These are phyloP conservation scores for Pleurotus citrinopileatus DNA, from an alignment of 768 basidiomycete species.

Conservation along the genomic window DNA sequence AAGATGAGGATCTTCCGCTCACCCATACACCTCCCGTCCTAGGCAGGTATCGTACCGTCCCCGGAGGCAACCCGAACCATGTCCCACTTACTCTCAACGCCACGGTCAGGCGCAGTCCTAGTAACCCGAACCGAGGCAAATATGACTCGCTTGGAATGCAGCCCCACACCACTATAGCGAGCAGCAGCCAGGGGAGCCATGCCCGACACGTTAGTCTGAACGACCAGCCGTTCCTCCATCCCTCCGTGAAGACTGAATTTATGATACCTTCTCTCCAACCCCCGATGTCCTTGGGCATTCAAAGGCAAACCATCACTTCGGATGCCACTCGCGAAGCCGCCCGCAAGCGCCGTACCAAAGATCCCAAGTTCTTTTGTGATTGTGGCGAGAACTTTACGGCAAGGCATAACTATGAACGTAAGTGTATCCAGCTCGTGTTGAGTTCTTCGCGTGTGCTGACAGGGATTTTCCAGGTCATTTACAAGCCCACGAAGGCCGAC, in stretches of 20 bases:
- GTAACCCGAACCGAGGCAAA: neutral
- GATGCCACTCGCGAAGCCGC: conserved; percentile 7
- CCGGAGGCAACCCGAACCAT: conserved; percentile 1
- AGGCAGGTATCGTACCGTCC: conserved; percentile 1
- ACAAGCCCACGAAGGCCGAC: conserved; percentile 5
- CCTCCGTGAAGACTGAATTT: neutral
- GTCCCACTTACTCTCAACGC: neutral
- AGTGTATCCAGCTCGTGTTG: neutral
- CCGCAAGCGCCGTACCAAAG: conserved; percentile 1
- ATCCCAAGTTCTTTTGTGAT: conserved; percentile 2
- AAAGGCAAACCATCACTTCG: conserved; percentile 1
- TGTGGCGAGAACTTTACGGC: conserved; percentile 3
- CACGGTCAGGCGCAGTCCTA: neutral
- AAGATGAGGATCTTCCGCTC: neutral
- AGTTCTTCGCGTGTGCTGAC: neutral
- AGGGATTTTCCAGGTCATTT: neutral
- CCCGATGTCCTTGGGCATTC: neutral
- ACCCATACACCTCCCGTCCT: neutral
- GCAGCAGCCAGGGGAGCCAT: neutral
- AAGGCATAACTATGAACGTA: conserved; percentile 2
- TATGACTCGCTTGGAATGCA: neutral
- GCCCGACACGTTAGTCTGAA: neutral
- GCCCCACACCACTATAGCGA: neutral
- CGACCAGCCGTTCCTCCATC: neutral
- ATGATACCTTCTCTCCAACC: neutral